Evolutionary conservation across 2,329 filamentous ascomycete genomes (phyloP).

Genomic region (Clonostachys rhizophaga): DNA sequence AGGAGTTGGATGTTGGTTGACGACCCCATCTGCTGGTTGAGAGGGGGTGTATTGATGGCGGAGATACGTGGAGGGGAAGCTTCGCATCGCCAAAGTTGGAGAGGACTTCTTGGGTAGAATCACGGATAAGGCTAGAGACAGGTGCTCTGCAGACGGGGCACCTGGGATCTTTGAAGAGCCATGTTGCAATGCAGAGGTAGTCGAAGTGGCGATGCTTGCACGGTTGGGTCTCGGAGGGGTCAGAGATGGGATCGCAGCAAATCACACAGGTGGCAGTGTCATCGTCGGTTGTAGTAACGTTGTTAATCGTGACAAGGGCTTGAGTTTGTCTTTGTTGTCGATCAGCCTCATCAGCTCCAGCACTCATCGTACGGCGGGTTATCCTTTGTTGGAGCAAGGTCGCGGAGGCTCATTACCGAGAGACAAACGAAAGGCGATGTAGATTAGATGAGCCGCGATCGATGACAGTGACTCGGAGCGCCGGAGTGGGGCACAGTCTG

Average conservation of each 20-base stretch:
- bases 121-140: not conserved
- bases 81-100: not conserved
- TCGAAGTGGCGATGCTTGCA: constrained; percentile 82
- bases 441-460: too few species aligned
- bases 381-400: too few species aligned
- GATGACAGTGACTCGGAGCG: too few species aligned
- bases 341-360: too few species aligned
- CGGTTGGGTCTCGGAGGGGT: constrained; percentile 66
- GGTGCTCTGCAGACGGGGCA: constrained; percentile 73
- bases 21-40: not conserved
- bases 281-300: not conserved
- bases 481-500: too few species aligned
- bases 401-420: too few species aligned
- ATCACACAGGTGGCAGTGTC: constrained; percentile 61
- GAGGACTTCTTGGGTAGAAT: not conserved
- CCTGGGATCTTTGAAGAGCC: constrained; percentile 66
- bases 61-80: not conserved
- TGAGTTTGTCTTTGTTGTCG: too few species aligned
- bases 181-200: constrained; percentile 77
- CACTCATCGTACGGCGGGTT: too few species aligned
- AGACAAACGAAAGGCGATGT: too few species aligned
- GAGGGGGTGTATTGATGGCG: not conserved
- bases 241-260: constrained; percentile 73
- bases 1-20: not conserved
- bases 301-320: too few species aligned